Conservation (phyloP, 2,329 filamentous ascomycete species). For the Cryphonectria carpinicola region DNA sequence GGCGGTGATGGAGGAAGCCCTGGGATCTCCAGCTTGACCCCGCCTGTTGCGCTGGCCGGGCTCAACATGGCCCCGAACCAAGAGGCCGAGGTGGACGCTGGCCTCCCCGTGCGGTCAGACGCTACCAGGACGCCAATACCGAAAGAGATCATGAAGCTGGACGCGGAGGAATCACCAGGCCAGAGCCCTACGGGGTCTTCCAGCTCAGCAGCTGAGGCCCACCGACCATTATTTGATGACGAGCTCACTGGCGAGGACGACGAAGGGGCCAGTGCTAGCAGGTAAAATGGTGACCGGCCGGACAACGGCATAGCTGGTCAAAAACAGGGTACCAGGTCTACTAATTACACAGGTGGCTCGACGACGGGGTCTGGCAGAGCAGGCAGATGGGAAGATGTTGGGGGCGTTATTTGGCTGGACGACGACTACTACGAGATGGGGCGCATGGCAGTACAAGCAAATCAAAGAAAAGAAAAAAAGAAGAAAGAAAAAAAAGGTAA, state of each 20-base stretch:
- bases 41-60: constrained; percentile 25
- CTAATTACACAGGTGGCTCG: constrained; percentile 11
- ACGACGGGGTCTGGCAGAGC: constrained; percentile 3
- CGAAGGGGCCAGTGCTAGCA: neutral
- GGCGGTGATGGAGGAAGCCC: constrained; percentile 8
- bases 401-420: neutral
- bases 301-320: neutral
- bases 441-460: neutral
- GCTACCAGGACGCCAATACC: constrained; percentile 12
- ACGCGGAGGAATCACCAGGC: constrained; percentile 1
- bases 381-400: neutral
- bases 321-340: constrained; percentile 6
- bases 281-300: neutral
- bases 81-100: constrained; percentile 16
- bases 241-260: neutral
- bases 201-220: neutral
- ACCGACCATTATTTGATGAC: constrained; percentile 2
- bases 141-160: constrained; percentile 10
- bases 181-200: neutral
- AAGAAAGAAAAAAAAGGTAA: neutral
- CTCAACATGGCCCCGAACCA: constrained; percentile 25
- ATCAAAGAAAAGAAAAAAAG: no score
- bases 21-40: constrained; percentile 9
- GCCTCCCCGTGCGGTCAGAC: neutral
- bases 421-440: neutral